Evolutionary conservation across 495 filamentous ascomycete species (phyloP).

Genomic region (Amniculicola lignicola): DNA sequence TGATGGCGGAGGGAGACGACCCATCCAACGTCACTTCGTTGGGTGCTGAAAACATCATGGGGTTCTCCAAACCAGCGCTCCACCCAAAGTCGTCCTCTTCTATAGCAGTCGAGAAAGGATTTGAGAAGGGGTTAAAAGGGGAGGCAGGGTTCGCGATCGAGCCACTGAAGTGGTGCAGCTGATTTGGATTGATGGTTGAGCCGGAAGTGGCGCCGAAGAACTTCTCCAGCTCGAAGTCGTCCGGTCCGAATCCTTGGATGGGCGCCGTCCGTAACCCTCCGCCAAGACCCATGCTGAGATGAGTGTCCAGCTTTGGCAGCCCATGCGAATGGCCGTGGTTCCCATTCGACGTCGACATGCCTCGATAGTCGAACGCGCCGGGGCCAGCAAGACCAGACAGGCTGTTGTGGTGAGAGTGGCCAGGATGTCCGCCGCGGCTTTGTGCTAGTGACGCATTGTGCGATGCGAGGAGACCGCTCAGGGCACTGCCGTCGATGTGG

Average conservation of each 20-base stretch:
- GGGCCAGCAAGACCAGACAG: slow-evolving; percentile 59
- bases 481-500: slow-evolving; percentile 76
- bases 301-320: slow-evolving; percentile 81
- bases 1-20: slow-evolving; percentile 92
- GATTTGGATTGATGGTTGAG: slow-evolving; percentile 90
- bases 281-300: slow-evolving; percentile 60
- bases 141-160: slow-evolving; percentile 71
- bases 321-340: slow-evolving; percentile 63
- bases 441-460: slow-evolving; percentile 55
- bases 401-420: slow-evolving; percentile 36
- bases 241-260: slow-evolving; percentile 59
- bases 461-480: slow-evolving; percentile 64
- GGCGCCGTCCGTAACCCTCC: slow-evolving; percentile 75
- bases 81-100: slow-evolving; percentile 83
- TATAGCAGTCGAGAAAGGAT: slow-evolving; percentile 52
- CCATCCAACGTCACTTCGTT: slow-evolving; percentile 82
- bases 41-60: slow-evolving; percentile 64
- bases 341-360: slow-evolving; percentile 66
- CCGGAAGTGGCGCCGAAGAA: slow-evolving; percentile 57
- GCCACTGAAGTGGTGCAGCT: slow-evolving; percentile 80
- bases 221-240: slow-evolving; percentile 72
- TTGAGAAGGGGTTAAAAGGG: slow-evolving; percentile 65
- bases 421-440: slow-evolving; percentile 38
- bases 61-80: slow-evolving; percentile 78
- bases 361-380: slow-evolving; percentile 62